Evolutionary conservation across 2,329 filamentous ascomycete species (phyloP), one percentile per base, ranked within the genome.

Genomic region (Colletotrichum siamense): DNA sequence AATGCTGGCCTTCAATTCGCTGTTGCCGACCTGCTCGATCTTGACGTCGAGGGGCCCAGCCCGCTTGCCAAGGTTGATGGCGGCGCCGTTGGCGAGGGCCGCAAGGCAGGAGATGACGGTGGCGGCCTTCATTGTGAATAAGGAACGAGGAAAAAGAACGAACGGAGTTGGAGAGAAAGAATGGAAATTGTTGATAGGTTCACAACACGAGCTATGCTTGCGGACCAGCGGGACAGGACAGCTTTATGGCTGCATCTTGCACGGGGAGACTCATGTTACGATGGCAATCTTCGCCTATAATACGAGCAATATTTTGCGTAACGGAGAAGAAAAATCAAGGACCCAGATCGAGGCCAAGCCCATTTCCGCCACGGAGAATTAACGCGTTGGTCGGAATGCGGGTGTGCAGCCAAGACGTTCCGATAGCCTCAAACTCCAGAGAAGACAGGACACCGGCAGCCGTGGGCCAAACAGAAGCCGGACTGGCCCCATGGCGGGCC

Each of bases 1-100:
- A 70, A 90, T 83, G 57, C 82, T 83, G 26, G 88, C 86, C 82
- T 87, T 88, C 79, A 90, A 84, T 52, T 84, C 83, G 44, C 86
- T 86, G 82, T 89, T 89, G 77, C 85, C 86, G 22, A 85, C 80
- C 76, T 85, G 82, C 79, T 87, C 82, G 71, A 89, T 84, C 78
- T 85, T 82, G 71, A 87, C 84, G 63, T 84, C 82, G 70, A 87
- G 82, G 74, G 84, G 82, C 13, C 65, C 52, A 71, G 83, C 83
- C 73, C 86, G 82, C 81, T 84, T 84, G 80, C 74, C 74, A 36
- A 82, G 69, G 75, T 81, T 78, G 63, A 84, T 72, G 36, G 82
- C 82, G 57, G 82, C 79, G 72, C 83, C 84, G 71, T 81, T 82
- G 69, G 81, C 85, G 70, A 84, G 66, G 65, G 84, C 80, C 74